A percentile compares a stretch with the other conserved stretches of the same genome.
Evolutionary conservation across 176 grass and related monocot genomes (phyloP).

Genomic region (Elaeis guineensis): DNA sequence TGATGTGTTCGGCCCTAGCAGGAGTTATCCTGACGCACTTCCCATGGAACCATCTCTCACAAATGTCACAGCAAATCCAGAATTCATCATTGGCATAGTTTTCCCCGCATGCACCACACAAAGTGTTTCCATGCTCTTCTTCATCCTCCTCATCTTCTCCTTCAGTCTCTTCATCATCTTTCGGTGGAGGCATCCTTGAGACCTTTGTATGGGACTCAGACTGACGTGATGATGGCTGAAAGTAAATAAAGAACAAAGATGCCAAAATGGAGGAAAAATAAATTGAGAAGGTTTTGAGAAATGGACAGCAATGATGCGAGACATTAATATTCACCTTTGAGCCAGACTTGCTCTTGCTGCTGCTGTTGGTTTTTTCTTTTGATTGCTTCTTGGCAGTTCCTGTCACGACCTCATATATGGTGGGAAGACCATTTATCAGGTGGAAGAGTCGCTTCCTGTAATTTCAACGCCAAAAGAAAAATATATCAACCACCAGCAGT

Average conservation of each 20-base stretch:
- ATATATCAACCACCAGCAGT: not conserved
- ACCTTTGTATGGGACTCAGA: constrained; percentile 43
- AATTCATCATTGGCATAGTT: constrained; percentile 28
- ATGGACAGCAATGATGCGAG: too few species aligned
- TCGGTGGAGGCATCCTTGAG: constrained; percentile 43
- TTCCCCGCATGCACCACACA: constrained; percentile 31
- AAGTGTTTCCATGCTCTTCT: constrained; percentile 21
- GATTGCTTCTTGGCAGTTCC: constrained; percentile 54
- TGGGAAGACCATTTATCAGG: constrained; percentile 73
- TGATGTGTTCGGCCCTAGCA: constrained; percentile 29
- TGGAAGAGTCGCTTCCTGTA: constrained; percentile 69
- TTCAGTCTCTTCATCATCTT: constrained; percentile 64
- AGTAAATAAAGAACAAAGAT: not conserved
- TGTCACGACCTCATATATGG: constrained; percentile 75
- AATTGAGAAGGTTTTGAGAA: too few species aligned
- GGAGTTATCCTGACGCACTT: constrained; percentile 37
- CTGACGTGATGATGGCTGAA: constrained; percentile 28
- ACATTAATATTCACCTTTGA: constrained; percentile 32
- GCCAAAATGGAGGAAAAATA: too few species aligned
- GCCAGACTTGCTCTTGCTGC: constrained; percentile 44
- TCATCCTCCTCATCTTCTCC: constrained; percentile 28
- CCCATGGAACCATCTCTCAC: constrained; percentile 42
- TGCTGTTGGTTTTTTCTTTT: constrained; percentile 37
- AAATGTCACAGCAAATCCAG: constrained; percentile 37
- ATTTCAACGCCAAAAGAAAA: constrained; percentile 23